Base-by-base conservation (phyloP, 1,139 yeast genomes). In the Nakaseomyces kungkrabaensis region DNA sequence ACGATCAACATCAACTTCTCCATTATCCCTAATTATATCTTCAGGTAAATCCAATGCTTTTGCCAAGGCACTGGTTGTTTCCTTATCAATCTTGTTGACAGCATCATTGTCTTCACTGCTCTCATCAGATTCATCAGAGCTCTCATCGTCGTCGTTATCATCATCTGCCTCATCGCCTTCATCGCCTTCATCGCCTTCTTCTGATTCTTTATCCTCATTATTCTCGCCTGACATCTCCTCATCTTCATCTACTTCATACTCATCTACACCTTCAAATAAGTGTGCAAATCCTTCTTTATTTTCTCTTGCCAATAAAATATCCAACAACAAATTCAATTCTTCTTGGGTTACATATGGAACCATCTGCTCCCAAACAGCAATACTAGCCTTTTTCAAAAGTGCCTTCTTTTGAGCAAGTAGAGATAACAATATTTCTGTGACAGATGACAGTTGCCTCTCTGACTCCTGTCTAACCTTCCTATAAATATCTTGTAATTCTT, bases 161-260 rank as follows among this genome's bases (percentile, higher is more conserved):
- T 63, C 69, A 24, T 63, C 69, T 17, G 22, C 22, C 48, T 50
- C 54, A 26, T 62, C 48, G 53, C 56, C 78, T 10, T 22, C 47
- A 2, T 49, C 47, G 3, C 32, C 59, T 54, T 83, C 84, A 63
- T 90, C 96, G 50, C 89, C 80, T 60, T 87, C 95, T 55, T 83
- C 77, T 58, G 86, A 95, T 56, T 86, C 95, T 50, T 86, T 96
- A 54, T 85, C 95, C 56, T 85, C 95, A 49, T 87, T 96, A 37
- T 81, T 87, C 38, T 79, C 88, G 27, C 79, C 86, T 10, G 70
- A 65, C 86, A 87, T 62, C 81, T 82, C 43, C 88, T 33, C 36
- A 33, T 33, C 36, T n/a, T 83, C 61, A 76, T 71, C 67, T 85
- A 88, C 68, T 85, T 86, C 76, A 37, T 64, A 72, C 33, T 75